Evolutionary conservation across 805 yeast species (phyloP), one percentile per base, ranked within the genome.

Genomic region (Pichia membranifaciens): DNA sequence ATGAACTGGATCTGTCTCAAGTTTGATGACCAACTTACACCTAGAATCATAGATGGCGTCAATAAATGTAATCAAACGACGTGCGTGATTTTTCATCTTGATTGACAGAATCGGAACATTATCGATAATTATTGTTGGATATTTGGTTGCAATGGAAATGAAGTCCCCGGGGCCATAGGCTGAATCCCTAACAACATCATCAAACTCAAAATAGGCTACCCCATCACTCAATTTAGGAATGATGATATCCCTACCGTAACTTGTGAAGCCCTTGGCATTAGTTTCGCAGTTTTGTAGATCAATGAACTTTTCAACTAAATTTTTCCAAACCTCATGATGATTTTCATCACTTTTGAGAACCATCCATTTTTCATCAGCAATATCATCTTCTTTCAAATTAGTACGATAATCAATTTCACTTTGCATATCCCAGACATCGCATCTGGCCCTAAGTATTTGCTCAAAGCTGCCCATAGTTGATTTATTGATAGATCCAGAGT

Each of bases 41-140:
- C 75, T 73, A 16, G 82, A 73, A 57, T 84, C 89, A 59, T 84
- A 83, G 12, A 82, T 62, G 0, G 88, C 86, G 61, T 84, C 89
- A 23, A 83, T 58, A 17, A 84, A 61, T 0, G 84, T 79, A 44
- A 84, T 83, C 56, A 83, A 77, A 47, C 84, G 62, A 44, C 87
- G 66, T 2, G 89, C 89, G 55, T 82, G 87, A 54, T 81, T 81
- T 54, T 79, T 81, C 78, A 71, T 73, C 41, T 64, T 71, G 3
- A 76, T 58, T 1, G 78, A 74, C 63, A 84, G 61, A 5, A 76
- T 67, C 0, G 90, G 90, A 3, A 84, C 79, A 44, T 78, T 65
- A 47, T 81, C 83, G 17, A 84, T 57, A 4, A 84, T 68, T 25
- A 84, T 65, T 2, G 81, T 76, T 29, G 72, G 76, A 59, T 67